Percentiles rank a stretch among this genome's conserved stretches.
phyloP scores from a whole-genome alignment of 2,329 filamentous ascomycete species.

The Fusarium sp. region DNA sequence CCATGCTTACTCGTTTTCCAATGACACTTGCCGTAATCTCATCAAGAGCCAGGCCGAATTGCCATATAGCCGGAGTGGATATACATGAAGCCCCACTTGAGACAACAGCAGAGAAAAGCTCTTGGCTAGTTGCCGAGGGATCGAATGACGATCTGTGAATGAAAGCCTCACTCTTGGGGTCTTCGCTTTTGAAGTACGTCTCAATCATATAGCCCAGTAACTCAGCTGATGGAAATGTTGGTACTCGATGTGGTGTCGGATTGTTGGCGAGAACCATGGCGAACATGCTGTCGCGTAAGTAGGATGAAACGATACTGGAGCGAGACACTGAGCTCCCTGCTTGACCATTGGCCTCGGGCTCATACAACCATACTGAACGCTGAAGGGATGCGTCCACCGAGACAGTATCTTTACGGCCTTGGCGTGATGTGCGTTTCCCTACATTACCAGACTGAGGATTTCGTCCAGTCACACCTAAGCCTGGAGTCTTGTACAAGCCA shows the following conservation, averaged over 20 bases:
- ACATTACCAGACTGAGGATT: slow-evolving; percentile 23
- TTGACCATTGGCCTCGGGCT: slow-evolving; percentile 16
- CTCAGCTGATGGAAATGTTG: slow-evolving; percentile 38
- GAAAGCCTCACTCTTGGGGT: slow-evolving; percentile 28
- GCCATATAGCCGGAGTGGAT: slow-evolving; percentile 35
- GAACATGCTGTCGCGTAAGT: slow-evolving; percentile 37
- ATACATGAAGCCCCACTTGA: slow-evolving; percentile 35
- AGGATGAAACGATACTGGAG: slow-evolving; percentile 13
- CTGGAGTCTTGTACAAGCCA: slow-evolving; percentile 21
- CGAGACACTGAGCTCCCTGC: background rate
- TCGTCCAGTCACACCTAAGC: slow-evolving; percentile 7
- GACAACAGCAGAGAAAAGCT: slow-evolving; percentile 34
- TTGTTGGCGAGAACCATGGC: slow-evolving; percentile 38
- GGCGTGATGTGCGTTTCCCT: slow-evolving; percentile 26
- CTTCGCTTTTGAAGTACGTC: slow-evolving; percentile 28
- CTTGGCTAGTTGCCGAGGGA: slow-evolving; percentile 10
- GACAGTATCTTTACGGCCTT: slow-evolving; percentile 16
- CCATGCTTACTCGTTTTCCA: slow-evolving; percentile 27
- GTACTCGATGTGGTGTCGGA: slow-evolving; percentile 29
- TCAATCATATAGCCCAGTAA: slow-evolving; percentile 34
- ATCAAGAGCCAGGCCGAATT: slow-evolving; percentile 38
- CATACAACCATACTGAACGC: slow-evolving; percentile 31
- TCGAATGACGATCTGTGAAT: slow-evolving; percentile 37
- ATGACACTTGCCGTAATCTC: slow-evolving; percentile 26
- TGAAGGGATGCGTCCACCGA: slow-evolving; percentile 11